Evolutionary conservation across 768 basidiomycete genomes (phyloP), one percentile per base, ranked within the genome.

Genomic region (Tubosaeta sp.): DNA sequence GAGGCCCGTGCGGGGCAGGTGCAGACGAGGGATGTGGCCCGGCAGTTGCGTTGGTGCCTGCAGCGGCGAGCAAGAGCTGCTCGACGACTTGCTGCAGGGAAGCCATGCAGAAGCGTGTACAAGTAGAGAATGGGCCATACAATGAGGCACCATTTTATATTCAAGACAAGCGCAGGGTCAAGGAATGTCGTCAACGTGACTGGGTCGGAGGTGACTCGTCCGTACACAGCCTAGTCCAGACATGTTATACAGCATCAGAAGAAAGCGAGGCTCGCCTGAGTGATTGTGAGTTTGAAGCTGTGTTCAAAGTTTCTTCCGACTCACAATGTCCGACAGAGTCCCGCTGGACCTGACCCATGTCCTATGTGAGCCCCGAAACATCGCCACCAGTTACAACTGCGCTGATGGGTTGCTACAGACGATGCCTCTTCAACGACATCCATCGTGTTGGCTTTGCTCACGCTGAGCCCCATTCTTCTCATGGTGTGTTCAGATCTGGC

Each of bases 331-430:
- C 30, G 22, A 45, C 39, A 69, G 68, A 43, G 67, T 78, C 4
- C 76, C 85, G 34, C 63, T 87, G 32, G 83, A 85, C 57, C 72
- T 86, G 18, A 86, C 85, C 2, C 82, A 86, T 62, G 82, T 86
- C 51, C 64, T 84, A 30, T 86, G 84, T 86, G 55, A 57, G 80
- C 21, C 19, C 58, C 27, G 9, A 10, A 8, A 6, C 19, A 3
- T 11, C 3, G 19, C 38, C 36, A 2, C 18, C 1, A 21, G 19
- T 39, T 27, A 48, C 34, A 51, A 3, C 32, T 21, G 36, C 30
- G 40, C 58, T 51, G 50, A 50, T 42, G 13, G 6, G 38, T 27
- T 27, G 27, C 31, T 27, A 25, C 35, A 87, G 86, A 87, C 58
- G 78, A 87, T 65, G 78, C 81, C 44, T 73, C 74, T 27, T 87